Evolutionary conservation across 2,329 filamentous ascomycete genomes (phyloP).

Genomic region (Scedosporium apiospermum): DNA sequence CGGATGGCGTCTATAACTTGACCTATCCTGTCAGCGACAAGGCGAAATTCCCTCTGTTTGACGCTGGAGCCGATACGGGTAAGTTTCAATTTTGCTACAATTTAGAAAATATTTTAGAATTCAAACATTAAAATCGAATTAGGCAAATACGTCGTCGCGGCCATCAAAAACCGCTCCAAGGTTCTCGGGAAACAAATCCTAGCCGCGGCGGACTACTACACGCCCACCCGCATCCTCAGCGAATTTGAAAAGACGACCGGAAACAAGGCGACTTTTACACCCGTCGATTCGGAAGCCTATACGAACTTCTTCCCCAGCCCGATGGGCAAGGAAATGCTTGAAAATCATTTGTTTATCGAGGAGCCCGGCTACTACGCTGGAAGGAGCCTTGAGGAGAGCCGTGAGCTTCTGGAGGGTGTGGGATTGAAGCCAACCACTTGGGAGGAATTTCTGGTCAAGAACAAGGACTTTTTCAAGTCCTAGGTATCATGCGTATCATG

Average conservation of each 20-base stretch:
- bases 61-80: conserved; percentile 24
- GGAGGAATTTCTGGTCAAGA: conserved; percentile 23
- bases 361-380: conserved; percentile 31
- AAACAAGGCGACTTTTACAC: conserved; percentile 18
- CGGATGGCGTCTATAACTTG: conserved; percentile 18
- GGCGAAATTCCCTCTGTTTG: conserved; percentile 27
- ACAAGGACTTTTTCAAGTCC: neutral
- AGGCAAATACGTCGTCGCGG: conserved; percentile 26
- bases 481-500: too few species aligned
- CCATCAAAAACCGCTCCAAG: conserved; percentile 14
- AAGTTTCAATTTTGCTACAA: neutral
- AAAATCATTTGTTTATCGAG: conserved; percentile 27
- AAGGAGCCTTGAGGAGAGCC: conserved; percentile 21
- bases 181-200: conserved; percentile 22
- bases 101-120: neutral
- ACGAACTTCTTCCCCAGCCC: conserved; percentile 21
- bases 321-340: conserved; percentile 24
- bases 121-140: neutral
- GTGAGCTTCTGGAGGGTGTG: conserved; percentile 20
- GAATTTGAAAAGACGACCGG: conserved; percentile 20
- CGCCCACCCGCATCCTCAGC: conserved; percentile 19
- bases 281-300: conserved; percentile 24
- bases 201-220: conserved; percentile 26
- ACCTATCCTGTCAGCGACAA: conserved; percentile 19
- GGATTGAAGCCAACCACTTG: conserved; percentile 22